Percentiles rank a stretch among this genome's conserved stretches.
Evolutionary conservation across 371 early-diverging fungal species (phyloP).

Genomic region (Encephalitozoon cuniculi): DNA sequence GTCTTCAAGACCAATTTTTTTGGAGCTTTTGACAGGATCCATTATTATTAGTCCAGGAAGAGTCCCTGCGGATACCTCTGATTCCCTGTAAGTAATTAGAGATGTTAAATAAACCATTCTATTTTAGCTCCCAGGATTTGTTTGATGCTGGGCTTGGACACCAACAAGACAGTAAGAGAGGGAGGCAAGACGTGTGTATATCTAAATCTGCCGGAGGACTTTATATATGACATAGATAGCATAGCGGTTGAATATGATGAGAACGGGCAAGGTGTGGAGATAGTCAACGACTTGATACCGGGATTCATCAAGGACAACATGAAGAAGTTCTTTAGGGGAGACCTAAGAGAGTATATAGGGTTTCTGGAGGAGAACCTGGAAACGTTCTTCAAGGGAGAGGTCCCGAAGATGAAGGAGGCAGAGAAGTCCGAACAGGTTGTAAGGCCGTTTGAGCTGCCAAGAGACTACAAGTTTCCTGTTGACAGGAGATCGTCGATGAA

Average conservation of each 20-base stretch:
- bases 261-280: slow-evolving; percentile 8
- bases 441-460: slow-evolving; percentile 1
- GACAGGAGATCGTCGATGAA: not conserved
- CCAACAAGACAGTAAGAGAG: slow-evolving; percentile 10
- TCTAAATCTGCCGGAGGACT: slow-evolving; percentile 39
- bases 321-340: slow-evolving; percentile 29
- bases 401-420: slow-evolving; percentile 25
- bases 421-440: not conserved
- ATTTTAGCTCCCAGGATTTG: not conserved
- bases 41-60: not conserved
- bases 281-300: slow-evolving; percentile 41
- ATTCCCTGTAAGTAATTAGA: not conserved
- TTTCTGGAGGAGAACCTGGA: slow-evolving; percentile 39
- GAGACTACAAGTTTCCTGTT: slow-evolving; percentile 20
- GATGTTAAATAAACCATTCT: not conserved
- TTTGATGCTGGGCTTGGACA: not conserved
- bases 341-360: slow-evolving; percentile 23
- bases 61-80: not conserved
- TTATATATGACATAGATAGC: slow-evolving; percentile 44
- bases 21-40: not conserved
- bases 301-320: slow-evolving; percentile 33
- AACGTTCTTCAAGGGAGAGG: slow-evolving; percentile 35
- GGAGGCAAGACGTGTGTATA: not conserved
- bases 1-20: not conserved
- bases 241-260: slow-evolving; percentile 41